A percentile compares a stretch with the other conserved stretches of the same genome.
Conservation (phyloP, 2,329 filamentous ascomycete species). For the Penicillium griseofulvum region DNA sequence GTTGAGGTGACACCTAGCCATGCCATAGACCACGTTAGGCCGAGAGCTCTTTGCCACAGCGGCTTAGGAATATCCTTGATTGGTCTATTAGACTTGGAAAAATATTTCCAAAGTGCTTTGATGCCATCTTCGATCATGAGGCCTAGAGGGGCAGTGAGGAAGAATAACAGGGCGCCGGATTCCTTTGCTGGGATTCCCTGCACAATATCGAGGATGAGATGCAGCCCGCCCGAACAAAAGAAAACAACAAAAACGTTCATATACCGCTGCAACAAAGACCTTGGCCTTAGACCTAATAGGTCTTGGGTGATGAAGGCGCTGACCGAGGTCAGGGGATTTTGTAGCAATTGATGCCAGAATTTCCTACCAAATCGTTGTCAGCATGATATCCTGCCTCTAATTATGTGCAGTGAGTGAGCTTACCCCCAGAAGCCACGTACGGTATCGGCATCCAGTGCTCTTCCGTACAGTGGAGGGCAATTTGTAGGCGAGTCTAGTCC, state of each 20-base stretch:
- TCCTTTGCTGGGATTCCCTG: conserved; percentile 14
- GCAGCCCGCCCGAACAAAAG: conserved; percentile 24
- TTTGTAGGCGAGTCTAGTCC: conserved; percentile 8
- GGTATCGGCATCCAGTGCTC: conserved; percentile 19
- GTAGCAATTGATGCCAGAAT: conserved; percentile 29
- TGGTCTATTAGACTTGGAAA: not conserved
- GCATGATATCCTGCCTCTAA: not conserved
- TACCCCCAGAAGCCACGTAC: conserved; percentile 25
- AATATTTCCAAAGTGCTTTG: conserved; percentile 16
- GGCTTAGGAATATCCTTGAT: not conserved
- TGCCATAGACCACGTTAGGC: conserved; percentile 7
- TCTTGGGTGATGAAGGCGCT: conserved; percentile 15
- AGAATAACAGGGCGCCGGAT: conserved; percentile 26
- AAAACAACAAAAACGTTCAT: conserved; percentile 29
- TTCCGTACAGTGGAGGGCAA: conserved; percentile 24
- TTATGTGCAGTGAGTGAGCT: not conserved
- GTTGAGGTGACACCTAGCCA: conserved; percentile 9
- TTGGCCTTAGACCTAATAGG: conserved; percentile 15
- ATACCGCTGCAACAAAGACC: conserved; percentile 23
- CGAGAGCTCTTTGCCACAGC: conserved; percentile 5
- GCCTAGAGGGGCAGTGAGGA: conserved; percentile 20
- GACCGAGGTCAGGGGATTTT: conserved; percentile 21
- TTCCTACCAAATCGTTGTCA: conserved; percentile 11
- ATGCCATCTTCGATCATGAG: conserved; percentile 31
- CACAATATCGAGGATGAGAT: conserved; percentile 16